These are phyloP conservation scores for Fomitopsis schrenkii DNA, from an alignment of 1,284 basidiomycete genomes.

Conservation along the genomic window DNA sequence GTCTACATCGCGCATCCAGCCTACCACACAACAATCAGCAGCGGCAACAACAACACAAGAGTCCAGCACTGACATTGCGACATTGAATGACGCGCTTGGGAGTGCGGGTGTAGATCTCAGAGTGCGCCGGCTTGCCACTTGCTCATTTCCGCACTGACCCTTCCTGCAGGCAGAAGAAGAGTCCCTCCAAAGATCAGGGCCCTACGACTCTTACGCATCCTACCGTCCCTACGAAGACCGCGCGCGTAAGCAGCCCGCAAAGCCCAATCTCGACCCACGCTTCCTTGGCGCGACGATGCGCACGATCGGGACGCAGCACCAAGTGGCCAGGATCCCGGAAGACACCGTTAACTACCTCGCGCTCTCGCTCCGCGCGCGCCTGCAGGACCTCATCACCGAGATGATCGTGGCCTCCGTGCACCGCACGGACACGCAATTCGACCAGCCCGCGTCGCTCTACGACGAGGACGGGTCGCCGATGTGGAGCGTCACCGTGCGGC, in stretches of 20 bases:
- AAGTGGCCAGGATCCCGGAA: constrained; percentile 61
- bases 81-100: constrained; percentile 76
- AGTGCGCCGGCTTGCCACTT: constrained; percentile 34
- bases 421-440: constrained; percentile 66
- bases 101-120: constrained; percentile 80
- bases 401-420: constrained; percentile 74
- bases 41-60: constrained; percentile 17
- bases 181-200: constrained; percentile 52
- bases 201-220: constrained; percentile 51
- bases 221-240: constrained; percentile 69
- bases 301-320: constrained; percentile 56
- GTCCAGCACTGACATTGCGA: constrained; percentile 68
- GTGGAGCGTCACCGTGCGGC: constrained; percentile 73
- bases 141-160: not conserved
- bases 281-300: constrained; percentile 63
- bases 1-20: constrained; percentile 10
- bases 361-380: constrained; percentile 69
- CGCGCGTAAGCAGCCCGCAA: constrained; percentile 63
- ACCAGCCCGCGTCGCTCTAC: constrained; percentile 61
- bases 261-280: constrained; percentile 60
- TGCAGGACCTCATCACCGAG: constrained; percentile 65
- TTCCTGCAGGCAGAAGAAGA: constrained; percentile 72
- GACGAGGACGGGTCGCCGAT: constrained; percentile 58
- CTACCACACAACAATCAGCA: constrained; percentile 13
- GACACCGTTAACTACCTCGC: constrained; percentile 76